These are phyloP conservation scores for Pichia eremophila DNA, from an alignment of 805 yeast genomes.

Conservation along the genomic window DNA sequence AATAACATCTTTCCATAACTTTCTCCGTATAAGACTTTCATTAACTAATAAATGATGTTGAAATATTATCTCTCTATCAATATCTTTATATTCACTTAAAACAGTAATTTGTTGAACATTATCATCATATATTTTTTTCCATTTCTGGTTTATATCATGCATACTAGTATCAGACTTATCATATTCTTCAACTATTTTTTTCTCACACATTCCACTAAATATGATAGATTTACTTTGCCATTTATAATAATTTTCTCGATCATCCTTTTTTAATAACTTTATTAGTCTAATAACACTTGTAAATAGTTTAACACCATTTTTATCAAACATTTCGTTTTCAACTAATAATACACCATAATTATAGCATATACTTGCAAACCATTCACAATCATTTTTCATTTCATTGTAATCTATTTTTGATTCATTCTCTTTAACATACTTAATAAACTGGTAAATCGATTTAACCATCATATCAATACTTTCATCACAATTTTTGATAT, in stretches of 20 bases:
- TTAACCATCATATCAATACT: background rate
- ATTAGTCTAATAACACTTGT: background rate
- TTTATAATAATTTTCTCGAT: background rate
- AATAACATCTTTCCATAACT: background rate
- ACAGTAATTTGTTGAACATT: background rate
- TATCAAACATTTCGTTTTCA: slow-evolving; percentile 1
- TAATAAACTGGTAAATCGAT: background rate
- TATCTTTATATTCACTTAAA: background rate
- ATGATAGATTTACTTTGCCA: slow-evolving; percentile 7
- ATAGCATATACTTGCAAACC: slow-evolving; percentile 30
- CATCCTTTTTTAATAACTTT: background rate
- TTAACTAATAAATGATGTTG: slow-evolving; percentile 3
- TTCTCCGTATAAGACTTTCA: background rate
- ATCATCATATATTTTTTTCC: background rate
- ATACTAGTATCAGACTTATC: background rate
- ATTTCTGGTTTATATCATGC: background rate
- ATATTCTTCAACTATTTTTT: background rate
- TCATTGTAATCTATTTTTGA: background rate
- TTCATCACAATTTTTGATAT: background rate
- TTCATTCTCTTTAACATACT: slow-evolving; percentile 1
- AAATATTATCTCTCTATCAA: background rate
- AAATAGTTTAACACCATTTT: slow-evolving; percentile 7
- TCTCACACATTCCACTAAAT: slow-evolving; percentile 3
- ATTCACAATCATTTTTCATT: slow-evolving; percentile 26
- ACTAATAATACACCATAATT: slow-evolving; percentile 1